phyloP scores from a whole-genome alignment of 352 stramenopile genomes.

The Phytopythium kandeliae region DNA sequence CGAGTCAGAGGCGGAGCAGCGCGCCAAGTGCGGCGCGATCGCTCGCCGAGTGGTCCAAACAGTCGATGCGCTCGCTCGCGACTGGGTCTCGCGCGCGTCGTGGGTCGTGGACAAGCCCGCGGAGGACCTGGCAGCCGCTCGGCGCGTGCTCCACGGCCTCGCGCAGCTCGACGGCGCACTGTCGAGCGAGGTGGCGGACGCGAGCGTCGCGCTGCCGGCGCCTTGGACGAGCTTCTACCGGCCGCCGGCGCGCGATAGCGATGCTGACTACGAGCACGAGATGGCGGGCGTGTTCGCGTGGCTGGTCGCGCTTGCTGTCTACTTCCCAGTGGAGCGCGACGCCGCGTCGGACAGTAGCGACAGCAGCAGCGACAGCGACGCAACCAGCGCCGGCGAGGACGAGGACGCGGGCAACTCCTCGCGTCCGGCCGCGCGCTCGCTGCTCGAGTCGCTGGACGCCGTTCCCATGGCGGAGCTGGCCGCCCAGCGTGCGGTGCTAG shows the following conservation, averaged over 20 bases:
- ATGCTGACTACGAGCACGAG: constrained; percentile 27
- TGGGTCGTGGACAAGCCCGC: constrained; percentile 11
- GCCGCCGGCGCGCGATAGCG: constrained; percentile 22
- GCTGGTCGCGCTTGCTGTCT: constrained; percentile 37
- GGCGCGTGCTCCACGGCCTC: constrained; percentile 35
- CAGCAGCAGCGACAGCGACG: constrained; percentile 36
- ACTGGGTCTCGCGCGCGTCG: constrained; percentile 14
- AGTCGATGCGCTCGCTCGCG: constrained; percentile 8
- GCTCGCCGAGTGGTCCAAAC: constrained; percentile 10
- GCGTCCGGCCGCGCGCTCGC: constrained; percentile 5
- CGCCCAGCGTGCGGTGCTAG: constrained; percentile 31
- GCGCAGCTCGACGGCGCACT: constrained; percentile 24
- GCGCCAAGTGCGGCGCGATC: constrained; percentile 27
- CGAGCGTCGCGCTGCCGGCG: constrained; percentile 7
- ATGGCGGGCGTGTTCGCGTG: constrained; percentile 46
- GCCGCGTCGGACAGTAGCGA: constrained; percentile 18
- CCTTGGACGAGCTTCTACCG: constrained; percentile 57
- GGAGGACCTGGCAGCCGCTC: constrained; percentile 29
- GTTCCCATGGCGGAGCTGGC: constrained; percentile 28
- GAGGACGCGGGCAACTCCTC: constrained; percentile 9
- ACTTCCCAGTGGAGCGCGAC: constrained; percentile 38
- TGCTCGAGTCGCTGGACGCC: constrained; percentile 12
- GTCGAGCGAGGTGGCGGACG: background rate
- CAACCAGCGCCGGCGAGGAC: constrained; percentile 29
- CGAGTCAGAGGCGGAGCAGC: constrained; percentile 22